These are phyloP conservation scores for Pseudogymnoascus destructans DNA, from an alignment of 2,329 filamentous ascomycete genomes.

Conservation along the genomic window DNA sequence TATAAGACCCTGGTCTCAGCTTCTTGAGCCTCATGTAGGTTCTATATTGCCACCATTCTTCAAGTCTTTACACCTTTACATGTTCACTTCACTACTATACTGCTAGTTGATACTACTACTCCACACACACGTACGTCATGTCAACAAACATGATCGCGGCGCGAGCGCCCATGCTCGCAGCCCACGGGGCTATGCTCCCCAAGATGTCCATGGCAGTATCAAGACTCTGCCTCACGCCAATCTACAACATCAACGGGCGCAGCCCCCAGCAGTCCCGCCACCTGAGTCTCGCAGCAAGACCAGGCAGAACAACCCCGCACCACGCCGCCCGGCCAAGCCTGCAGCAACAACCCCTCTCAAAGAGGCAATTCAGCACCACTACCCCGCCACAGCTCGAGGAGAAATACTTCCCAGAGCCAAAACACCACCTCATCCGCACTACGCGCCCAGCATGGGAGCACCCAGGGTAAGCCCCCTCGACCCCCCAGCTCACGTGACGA, in stretches of 20 bases:
- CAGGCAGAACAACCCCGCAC: background rate
- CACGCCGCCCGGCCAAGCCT: background rate
- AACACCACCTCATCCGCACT: constrained; percentile 35
- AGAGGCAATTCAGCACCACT: constrained; percentile 28
- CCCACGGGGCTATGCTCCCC: background rate
- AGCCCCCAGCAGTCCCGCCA: background rate
- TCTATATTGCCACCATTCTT: background rate
- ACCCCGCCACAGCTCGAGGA: constrained; percentile 28
- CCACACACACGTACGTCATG: background rate
- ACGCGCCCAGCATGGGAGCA: constrained; percentile 53
- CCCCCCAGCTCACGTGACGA: background rate
- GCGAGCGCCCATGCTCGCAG: background rate
- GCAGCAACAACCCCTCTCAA: background rate
- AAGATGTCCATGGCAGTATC: background rate
- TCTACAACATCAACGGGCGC: background rate
- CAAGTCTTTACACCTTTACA: background rate
- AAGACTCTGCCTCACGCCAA: background rate
- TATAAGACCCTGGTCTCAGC: constrained; percentile 1
- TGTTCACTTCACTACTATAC: background rate
- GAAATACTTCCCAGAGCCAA: constrained; percentile 24
- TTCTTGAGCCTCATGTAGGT: background rate
- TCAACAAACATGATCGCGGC: constrained; percentile 2
- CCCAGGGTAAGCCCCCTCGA: constrained; percentile 19
- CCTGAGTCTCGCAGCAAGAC: background rate
- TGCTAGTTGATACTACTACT: background rate